Evolutionary conservation across 2,329 filamentous ascomycete species (phyloP), one percentile per base, ranked within the genome.

Genomic region (Helotiales sp.): DNA sequence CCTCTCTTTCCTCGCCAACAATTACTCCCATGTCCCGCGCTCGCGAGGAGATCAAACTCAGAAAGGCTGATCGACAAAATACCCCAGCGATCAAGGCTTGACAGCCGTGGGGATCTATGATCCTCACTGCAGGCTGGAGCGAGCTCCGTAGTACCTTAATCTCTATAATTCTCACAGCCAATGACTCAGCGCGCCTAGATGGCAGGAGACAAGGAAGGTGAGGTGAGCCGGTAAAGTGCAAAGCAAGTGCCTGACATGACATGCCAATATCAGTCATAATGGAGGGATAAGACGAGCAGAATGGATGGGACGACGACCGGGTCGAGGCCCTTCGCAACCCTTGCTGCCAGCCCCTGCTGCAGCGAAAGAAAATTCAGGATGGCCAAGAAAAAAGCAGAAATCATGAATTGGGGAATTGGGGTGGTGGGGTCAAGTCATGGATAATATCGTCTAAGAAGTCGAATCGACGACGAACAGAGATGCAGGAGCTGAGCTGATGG

Each of bases 91-190:
- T 57, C 30, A 57, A 57, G 52, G 52, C 52, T 57, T 57, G 52
- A 57, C 24, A 30, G 34, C 24, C 34, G 57, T 60, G 40, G 57
- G 37, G 34, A 60, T 60, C 37, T 60, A 47, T 60, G 37, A 47
- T 60, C 57, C 34, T 60, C 57, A 60, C 22, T 60, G 57, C 57
- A 60, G 57, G 57, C 57, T 60, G 57, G 57, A 30, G 24, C 20
- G 57, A 60, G 57, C 57, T 60, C 57, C 37, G 40, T 60, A 47
- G 40, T 45, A 60, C 26, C 34, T 60, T 30, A 45, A 60, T 60
- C 22, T 60, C 37, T 45, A 47, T 32, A 17, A 26, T 11, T 59
- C 22, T 17, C 22, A 58, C 34, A 20, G 37, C 57, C 57, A 60
- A 60, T 57, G 32, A 40, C 17, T 47, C 57, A 24, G 22, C 24